These are phyloP conservation scores for Penicillium freii DNA, from an alignment of 2,329 filamentous ascomycete genomes.

Conservation along the genomic window DNA sequence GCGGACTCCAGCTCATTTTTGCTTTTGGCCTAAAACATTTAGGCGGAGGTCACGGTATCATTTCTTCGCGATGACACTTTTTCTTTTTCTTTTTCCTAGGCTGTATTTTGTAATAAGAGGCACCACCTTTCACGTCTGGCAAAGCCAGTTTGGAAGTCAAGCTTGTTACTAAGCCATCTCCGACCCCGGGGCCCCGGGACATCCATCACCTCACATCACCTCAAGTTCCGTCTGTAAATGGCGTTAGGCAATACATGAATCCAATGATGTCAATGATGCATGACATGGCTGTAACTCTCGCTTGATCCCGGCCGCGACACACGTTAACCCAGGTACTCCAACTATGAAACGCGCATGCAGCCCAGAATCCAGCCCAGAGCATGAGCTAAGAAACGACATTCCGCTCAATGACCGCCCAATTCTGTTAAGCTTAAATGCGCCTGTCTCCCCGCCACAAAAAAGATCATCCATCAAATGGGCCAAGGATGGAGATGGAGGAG, in stretches of 20 bases:
- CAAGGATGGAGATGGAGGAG: not conserved
- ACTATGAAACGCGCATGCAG: constrained; percentile 19
- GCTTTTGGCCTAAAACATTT: not conserved
- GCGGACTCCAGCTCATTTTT: not conserved
- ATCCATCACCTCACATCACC: not conserved
- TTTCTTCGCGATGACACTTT: not conserved
- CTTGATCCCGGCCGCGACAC: not conserved
- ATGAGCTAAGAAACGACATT: not conserved
- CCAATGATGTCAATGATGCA: not conserved
- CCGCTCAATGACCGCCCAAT: not conserved
- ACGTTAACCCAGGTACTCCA: no score
- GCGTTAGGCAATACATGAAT: not conserved
- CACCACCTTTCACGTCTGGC: no score
- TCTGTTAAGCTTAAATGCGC: constrained; percentile 20
- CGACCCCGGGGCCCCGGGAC: no score
- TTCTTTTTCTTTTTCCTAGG: not conserved
- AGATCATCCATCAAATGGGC: not conserved
- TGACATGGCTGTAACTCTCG: not conserved
- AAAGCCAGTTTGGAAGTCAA: not conserved
- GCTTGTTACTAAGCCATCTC: not conserved
- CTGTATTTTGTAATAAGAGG: no score
- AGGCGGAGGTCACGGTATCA: not conserved
- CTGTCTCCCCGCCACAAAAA: constrained; percentile 32
- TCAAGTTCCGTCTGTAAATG: not conserved
- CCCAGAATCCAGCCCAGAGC: constrained; percentile 3